These are phyloP conservation scores for Elaeagnus macrophylla DNA, from an alignment of 306 rosid species.

Conservation along the genomic window DNA sequence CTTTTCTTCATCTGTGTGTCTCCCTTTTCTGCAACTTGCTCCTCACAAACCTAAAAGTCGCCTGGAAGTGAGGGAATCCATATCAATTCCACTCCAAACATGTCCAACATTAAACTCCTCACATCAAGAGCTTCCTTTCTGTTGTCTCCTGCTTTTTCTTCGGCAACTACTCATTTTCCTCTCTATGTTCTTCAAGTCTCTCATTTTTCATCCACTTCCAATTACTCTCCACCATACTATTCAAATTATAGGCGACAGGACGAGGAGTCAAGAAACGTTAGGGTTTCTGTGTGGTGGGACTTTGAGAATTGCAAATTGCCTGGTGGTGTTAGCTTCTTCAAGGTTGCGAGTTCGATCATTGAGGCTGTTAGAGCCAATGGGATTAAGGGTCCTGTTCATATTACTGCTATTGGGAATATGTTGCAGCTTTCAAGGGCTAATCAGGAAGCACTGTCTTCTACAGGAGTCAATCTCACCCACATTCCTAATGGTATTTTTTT, in stretches of 20 bases:
- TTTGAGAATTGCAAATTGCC: conserved; percentile 71
- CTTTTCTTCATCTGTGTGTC: too few relatives aligned
- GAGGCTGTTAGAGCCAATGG: conserved; percentile 68
- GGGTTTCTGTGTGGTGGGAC: conserved; percentile 97
- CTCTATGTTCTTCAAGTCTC: conserved; percentile 19
- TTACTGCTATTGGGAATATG: conserved; percentile 70
- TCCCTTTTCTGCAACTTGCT: too few relatives aligned
- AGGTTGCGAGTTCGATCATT: conserved; percentile 36
- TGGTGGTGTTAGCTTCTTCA: conserved; percentile 26
- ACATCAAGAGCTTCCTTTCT: conserved; percentile 12
- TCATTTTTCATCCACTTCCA: conserved; percentile 26
- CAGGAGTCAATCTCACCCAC: conserved; percentile 65
- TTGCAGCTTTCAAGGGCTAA: conserved; percentile 41
- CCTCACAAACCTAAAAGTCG: too few relatives aligned
- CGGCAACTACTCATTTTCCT: conserved; percentile 11
- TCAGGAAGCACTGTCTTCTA: conserved; percentile 65
- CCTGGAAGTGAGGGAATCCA: too few relatives aligned
- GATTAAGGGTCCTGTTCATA: conserved; percentile 69
- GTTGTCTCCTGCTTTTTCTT: conserved; percentile 5
- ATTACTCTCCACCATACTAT: conserved; percentile 2
- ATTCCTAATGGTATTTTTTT: conserved; percentile 42
- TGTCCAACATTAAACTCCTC: conserved; percentile 18
- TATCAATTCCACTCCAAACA: too few relatives aligned
- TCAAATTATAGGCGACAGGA: conserved; percentile 28
- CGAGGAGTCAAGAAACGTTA: conserved; percentile 51